phyloP scores from a whole-genome alignment of 2,329 filamentous ascomycete genomes.

The Xylariaceae sp. region DNA sequence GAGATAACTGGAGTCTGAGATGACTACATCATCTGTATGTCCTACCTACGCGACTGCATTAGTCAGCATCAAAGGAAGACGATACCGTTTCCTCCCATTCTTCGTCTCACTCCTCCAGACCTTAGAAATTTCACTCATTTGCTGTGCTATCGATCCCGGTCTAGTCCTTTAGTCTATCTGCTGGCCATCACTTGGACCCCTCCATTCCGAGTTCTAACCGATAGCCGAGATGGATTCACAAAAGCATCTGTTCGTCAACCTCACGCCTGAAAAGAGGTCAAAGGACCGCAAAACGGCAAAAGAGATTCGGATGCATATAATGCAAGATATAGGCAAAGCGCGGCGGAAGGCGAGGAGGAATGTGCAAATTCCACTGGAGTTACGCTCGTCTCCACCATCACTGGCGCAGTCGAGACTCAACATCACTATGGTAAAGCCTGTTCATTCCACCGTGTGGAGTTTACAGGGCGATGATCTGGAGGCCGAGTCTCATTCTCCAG shows the following conservation, averaged over 20 bases:
- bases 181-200: slow-evolving; percentile 3
- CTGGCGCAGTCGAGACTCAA: slow-evolving; percentile 15
- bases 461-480: slow-evolving; percentile 11
- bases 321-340: slow-evolving; percentile 27
- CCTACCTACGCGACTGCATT: not conserved
- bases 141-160: too few relatives aligned
- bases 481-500: slow-evolving; percentile 16
- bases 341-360: slow-evolving; percentile 27
- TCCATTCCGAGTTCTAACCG: slow-evolving; percentile 10
- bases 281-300: slow-evolving; percentile 24
- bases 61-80: slow-evolving; percentile 4
- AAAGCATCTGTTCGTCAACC: slow-evolving; percentile 27
- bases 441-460: slow-evolving; percentile 2
- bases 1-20: too few relatives aligned
- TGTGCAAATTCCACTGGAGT: slow-evolving; percentile 16
- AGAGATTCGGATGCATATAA: slow-evolving; percentile 24
- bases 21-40: too few relatives aligned
- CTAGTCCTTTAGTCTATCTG: not conserved
- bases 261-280: slow-evolving; percentile 25
- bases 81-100: not conserved
- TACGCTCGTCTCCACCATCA: slow-evolving; percentile 25
- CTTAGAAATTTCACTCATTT: not conserved
- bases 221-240: slow-evolving; percentile 24
- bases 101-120: not conserved
- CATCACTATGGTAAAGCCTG: slow-evolving; percentile 11